Evolutionary conservation across 2,329 filamentous ascomycete genomes (phyloP).

Genomic region (Raffaelea arxii): DNA sequence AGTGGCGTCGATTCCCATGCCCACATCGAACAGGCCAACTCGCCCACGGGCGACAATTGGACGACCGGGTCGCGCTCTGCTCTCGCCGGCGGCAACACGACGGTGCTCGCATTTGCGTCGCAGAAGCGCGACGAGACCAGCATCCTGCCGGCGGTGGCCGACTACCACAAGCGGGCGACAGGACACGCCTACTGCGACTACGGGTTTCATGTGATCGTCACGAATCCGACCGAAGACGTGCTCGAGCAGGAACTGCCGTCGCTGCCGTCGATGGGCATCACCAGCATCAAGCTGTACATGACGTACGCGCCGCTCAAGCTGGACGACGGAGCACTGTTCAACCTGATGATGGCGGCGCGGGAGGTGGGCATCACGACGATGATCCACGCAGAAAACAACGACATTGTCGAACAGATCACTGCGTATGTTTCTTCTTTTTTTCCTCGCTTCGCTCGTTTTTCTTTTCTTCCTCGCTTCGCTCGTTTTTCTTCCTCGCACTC

Average conservation of each 20-base stretch:
- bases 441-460: not conserved
- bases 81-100: slow-evolving; percentile 48
- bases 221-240: slow-evolving; percentile 30
- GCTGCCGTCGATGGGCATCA: slow-evolving; percentile 29
- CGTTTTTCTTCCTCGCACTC: not conserved
- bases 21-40: slow-evolving; percentile 24
- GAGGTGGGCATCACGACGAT: slow-evolving; percentile 42
- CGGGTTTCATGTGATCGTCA: slow-evolving; percentile 41
- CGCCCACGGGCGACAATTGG: slow-evolving; percentile 22
- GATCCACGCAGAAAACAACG: slow-evolving; percentile 57
- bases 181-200: slow-evolving; percentile 52
- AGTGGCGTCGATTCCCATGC: slow-evolving; percentile 28
- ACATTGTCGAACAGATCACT: slow-evolving; percentile 35
- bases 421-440: not conserved
- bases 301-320: slow-evolving; percentile 39
- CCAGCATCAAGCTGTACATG: slow-evolving; percentile 42
- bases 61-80: slow-evolving; percentile 40
- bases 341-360: slow-evolving; percentile 36
- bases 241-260: slow-evolving; percentile 32
- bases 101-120: slow-evolving; percentile 45
- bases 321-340: slow-evolving; percentile 37
- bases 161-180: slow-evolving; percentile 57
- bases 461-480: not conserved
- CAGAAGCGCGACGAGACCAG: slow-evolving; percentile 35
- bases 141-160: slow-evolving; percentile 55